A percentile compares a stretch with the other conserved stretches of the same genome.
Evolutionary conservation across 352 stramenopile species (phyloP).

Genomic region (Phytopythium montanum): DNA sequence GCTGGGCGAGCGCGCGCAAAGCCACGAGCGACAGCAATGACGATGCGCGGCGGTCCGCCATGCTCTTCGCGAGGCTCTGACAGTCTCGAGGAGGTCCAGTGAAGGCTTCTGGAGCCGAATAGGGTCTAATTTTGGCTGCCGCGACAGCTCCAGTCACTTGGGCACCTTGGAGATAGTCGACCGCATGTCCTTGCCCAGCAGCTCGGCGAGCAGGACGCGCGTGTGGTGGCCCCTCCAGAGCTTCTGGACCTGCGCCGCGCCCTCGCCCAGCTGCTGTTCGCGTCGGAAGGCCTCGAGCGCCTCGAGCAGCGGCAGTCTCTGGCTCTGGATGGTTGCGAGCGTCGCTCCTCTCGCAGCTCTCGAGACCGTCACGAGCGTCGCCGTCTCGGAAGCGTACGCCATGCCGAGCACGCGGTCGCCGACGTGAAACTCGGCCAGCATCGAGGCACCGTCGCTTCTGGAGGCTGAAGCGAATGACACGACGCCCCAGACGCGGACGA

Average conservation of each 20-base stretch:
- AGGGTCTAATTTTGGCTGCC: background rate
- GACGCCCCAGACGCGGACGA: slow-evolving; percentile 65
- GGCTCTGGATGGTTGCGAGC: slow-evolving; percentile 23
- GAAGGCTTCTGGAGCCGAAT: no score
- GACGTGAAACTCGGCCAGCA: slow-evolving; percentile 33
- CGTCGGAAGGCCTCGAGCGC: slow-evolving; percentile 39
- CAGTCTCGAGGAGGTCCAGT: no score
- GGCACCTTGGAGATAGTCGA: background rate
- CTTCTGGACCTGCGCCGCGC: slow-evolving; percentile 49
- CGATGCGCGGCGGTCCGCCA: slow-evolving; percentile 4
- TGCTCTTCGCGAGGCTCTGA: no score
- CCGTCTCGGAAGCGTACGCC: slow-evolving; percentile 18
- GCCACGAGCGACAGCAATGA: slow-evolving; percentile 34
- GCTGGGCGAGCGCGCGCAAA: slow-evolving; percentile 21
- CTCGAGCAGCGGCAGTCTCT: slow-evolving; percentile 26
- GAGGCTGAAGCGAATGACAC: slow-evolving; percentile 1
- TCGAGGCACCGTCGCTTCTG: slow-evolving; percentile 10
- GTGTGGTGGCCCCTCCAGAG: slow-evolving; percentile 52
- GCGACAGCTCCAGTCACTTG: background rate
- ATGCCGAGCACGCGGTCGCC: slow-evolving; percentile 43
- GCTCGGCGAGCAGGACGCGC: slow-evolving; percentile 32
- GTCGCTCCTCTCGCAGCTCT: background rate
- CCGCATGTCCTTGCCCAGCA: background rate
- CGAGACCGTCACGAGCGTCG: slow-evolving; percentile 3
- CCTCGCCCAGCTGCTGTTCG: slow-evolving; percentile 24